Conservation (phyloP, 1,284 basidiomycete genomes). For the Trichosporon sp. region DNA sequence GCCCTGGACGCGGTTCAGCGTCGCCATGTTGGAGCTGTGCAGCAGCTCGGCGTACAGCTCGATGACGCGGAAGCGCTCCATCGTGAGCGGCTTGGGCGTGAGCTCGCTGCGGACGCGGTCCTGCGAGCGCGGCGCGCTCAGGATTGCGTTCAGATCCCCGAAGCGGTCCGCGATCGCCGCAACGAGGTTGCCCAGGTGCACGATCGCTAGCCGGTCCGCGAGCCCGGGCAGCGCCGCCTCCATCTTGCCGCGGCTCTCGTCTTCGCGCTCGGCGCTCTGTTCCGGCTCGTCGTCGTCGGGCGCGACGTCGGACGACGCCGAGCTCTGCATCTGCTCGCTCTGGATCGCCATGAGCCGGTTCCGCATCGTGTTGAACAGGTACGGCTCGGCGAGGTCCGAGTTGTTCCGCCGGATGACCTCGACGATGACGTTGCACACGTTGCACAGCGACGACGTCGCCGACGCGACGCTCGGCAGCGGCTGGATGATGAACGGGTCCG, state of each 20-base stretch:
- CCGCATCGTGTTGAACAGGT: constrained; percentile 90
- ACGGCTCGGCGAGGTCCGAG: constrained; percentile 97
- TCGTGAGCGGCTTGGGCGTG: constrained; percentile 73
- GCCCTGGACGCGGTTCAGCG: constrained; percentile 75
- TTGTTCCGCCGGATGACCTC: constrained; percentile 98
- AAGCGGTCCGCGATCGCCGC: constrained; percentile 70
- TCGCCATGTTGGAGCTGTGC: constrained; percentile 97
- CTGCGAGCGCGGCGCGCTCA: constrained; percentile 68
- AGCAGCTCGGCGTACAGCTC: constrained; percentile 95
- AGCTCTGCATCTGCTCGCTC: constrained; percentile 13
- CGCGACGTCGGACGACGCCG: constrained; percentile 13
- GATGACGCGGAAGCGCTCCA: constrained; percentile 94
- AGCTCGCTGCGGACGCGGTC: constrained; percentile 67
- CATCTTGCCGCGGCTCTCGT: constrained; percentile 64
- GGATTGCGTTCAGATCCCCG: constrained; percentile 65
- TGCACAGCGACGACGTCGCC: constrained; percentile 79
- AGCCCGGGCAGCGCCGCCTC: constrained; percentile 81
- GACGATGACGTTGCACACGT: constrained; percentile 84
- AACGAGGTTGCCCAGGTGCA: constrained; percentile 81
- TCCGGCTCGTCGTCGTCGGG: constrained; percentile 55
- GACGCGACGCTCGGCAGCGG: constrained; percentile 65
- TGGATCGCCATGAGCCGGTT: constrained; percentile 77
- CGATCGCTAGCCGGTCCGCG: constrained; percentile 83
- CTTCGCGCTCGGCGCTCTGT: constrained; percentile 40
- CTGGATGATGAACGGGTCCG: constrained; percentile 43